Evolutionary conservation across 352 stramenopile species (phyloP), one percentile per base, ranked within the genome.

Genomic region (Pythium dissimile): DNA sequence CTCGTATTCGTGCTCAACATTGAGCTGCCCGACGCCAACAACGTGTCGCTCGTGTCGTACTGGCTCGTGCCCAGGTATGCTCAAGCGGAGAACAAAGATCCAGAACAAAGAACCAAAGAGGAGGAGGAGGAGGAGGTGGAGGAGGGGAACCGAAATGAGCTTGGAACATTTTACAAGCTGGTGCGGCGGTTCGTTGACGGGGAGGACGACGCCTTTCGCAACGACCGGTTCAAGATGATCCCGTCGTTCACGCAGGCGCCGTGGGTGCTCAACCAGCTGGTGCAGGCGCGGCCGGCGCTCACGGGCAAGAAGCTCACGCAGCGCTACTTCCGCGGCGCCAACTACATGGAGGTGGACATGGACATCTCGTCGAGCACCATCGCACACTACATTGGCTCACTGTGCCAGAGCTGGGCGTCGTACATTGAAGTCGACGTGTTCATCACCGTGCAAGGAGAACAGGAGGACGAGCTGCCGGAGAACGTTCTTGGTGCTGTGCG

Each of bases 1-100:
- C 84, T 88, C 31, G 72, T 95, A 24, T 94, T 95, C 57, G 65
- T 95, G n/a, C 65, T 96, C 48, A 95, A 95, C 61, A 75, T 96
- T 26, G 70, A 90, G 60, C 61, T 96, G 10, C 88, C 86, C 1
- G 88, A 86, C 27, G 59, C 72, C 0, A 73, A 86, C 13, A 85
- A 88, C 54, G 66, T 89, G 44, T 83, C 73, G 58, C 58, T 92
- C 13, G 86, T 95, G 45, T 66, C 74, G 23, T 95, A 94, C 65
- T 95, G 76, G 79, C 73, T 88, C 30, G 41, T 89, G 12, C 69
- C 76, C 3, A 58, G 59, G 7, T 64, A 64, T 16, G 20, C 0
- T 37, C 8, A 13, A 8, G 31, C 31, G 31, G 31, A 37, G 31
- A n/a, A n/a, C n/a, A n/a, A n/a, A n/a, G n/a, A n/a, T n/a, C n/a